Percentiles rank a stretch among this genome's conserved stretches.
These are phyloP conservation scores for Cyclotella cryptica DNA, from an alignment of 108 stramenopile genomes.

Conservation along the genomic window DNA sequence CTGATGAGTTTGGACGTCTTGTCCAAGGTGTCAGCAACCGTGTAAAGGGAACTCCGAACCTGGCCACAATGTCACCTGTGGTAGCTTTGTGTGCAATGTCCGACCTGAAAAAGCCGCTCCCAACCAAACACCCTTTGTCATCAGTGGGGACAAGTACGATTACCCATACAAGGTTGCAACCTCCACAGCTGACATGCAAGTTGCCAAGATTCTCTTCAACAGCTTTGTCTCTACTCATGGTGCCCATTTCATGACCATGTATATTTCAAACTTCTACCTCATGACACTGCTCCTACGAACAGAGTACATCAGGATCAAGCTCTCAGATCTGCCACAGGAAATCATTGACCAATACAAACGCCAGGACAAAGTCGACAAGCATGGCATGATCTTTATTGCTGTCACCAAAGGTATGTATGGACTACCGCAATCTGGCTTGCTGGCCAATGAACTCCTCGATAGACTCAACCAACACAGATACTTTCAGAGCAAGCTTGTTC, in stretches of 20 bases:
- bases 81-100: background rate
- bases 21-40: too few relatives aligned
- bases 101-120: background rate
- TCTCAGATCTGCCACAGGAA: slow-evolving; percentile 30
- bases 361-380: background rate
- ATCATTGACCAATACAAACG: slow-evolving; percentile 51
- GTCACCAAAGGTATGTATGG: slow-evolving; percentile 3
- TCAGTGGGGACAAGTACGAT: background rate
- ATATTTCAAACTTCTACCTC: too few relatives aligned
- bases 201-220: too few relatives aligned
- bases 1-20: too few relatives aligned
- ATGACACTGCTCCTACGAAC: too few relatives aligned
- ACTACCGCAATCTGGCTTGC: slow-evolving; percentile 33
- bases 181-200: slow-evolving; percentile 31
- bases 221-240: too few relatives aligned
- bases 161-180: slow-evolving; percentile 38
- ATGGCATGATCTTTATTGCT: background rate
- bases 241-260: too few relatives aligned
- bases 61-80: slow-evolving; percentile 19
- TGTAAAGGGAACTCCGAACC: too few relatives aligned
- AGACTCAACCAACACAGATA: background rate
- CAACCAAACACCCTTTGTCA: background rate
- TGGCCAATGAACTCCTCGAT: background rate
- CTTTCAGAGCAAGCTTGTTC: too few relatives aligned
- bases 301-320: too few relatives aligned